These are phyloP conservation scores for Acanthamoeba culbertsoni DNA, from an alignment of 208 protist species.

Conservation along the genomic window DNA sequence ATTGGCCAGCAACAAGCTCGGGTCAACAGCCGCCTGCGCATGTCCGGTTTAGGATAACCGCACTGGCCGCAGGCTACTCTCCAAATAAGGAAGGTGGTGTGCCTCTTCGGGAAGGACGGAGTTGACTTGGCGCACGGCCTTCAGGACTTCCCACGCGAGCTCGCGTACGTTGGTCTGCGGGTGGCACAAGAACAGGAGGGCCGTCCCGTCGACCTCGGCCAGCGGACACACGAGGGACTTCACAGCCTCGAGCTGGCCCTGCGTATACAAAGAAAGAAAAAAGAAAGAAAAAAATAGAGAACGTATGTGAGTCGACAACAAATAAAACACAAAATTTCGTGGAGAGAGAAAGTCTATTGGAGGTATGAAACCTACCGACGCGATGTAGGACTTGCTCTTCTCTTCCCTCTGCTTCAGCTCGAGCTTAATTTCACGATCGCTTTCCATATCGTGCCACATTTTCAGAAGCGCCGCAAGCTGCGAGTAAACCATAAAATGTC, in stretches of 20 bases:
- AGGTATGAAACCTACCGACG: too few species aligned
- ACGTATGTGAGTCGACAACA: not conserved
- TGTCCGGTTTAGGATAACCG: not conserved
- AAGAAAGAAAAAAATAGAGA: not conserved
- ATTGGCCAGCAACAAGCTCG: not conserved
- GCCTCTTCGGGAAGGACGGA: not conserved
- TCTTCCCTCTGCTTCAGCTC: constrained; percentile 1
- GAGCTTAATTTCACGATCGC: constrained; percentile 3
- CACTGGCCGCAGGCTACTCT: not conserved
- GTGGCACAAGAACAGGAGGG: constrained; percentile 10
- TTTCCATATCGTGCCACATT: constrained; percentile 19
- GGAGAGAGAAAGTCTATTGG: not conserved
- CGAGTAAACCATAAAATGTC: not conserved
- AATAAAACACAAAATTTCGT: not conserved
- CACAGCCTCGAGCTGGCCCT: constrained; percentile 10
- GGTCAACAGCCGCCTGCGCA: not conserved
- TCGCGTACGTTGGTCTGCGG: not conserved
- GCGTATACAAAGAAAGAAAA: not conserved
- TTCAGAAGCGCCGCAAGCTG: not conserved
- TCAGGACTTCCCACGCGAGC: not conserved
- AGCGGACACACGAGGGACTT: not conserved
- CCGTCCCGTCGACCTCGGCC: constrained; percentile 43
- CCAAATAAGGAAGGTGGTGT: not conserved
- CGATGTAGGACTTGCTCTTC: constrained; percentile 12
- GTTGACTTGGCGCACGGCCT: constrained; percentile 24